Conservation (phyloP, 257 asterid genomes). For the Lithospermum erythrorhizon region DNA sequence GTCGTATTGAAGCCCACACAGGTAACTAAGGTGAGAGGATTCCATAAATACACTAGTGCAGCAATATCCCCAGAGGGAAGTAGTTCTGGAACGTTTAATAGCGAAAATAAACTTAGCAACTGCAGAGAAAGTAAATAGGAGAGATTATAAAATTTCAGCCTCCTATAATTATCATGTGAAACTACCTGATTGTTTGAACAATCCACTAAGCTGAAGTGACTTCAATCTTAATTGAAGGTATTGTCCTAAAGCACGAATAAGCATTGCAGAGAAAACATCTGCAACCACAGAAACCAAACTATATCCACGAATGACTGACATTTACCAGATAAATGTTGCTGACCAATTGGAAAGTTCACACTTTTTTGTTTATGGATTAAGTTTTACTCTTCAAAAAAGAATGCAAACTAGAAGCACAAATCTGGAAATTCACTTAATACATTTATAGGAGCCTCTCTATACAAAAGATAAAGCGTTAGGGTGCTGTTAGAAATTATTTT, state of each 20-base stretch:
- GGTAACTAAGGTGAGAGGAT: constrained; percentile 79
- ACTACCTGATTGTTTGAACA: constrained; percentile 36
- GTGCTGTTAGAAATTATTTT: too few relatives aligned
- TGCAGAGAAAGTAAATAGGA: not conserved
- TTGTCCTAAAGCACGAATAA: constrained; percentile 69
- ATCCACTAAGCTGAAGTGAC: constrained; percentile 46
- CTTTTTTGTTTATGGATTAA: not conserved
- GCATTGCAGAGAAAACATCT: constrained; percentile 71
- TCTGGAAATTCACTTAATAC: not conserved
- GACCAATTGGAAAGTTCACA: not conserved
- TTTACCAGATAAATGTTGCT: constrained; percentile 4
- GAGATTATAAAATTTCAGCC: not conserved
- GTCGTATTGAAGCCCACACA: constrained; percentile 83
- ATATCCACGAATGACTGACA: constrained; percentile 61
- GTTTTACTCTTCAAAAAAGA: not conserved
- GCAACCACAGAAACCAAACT: constrained; percentile 87
- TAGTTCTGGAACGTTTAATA: constrained; percentile 32
- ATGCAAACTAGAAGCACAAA: not conserved
- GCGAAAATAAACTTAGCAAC: not conserved
- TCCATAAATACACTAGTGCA: constrained; percentile 89
- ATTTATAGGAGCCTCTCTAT: too few relatives aligned
- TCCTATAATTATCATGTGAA: not conserved
- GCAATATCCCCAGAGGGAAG: constrained; percentile 82
- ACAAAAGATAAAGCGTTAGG: not conserved
- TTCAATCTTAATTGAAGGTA: constrained; percentile 47